phyloP scores from a whole-genome alignment of 202 grass and related monocot genomes.

The Carex arenaria region DNA sequence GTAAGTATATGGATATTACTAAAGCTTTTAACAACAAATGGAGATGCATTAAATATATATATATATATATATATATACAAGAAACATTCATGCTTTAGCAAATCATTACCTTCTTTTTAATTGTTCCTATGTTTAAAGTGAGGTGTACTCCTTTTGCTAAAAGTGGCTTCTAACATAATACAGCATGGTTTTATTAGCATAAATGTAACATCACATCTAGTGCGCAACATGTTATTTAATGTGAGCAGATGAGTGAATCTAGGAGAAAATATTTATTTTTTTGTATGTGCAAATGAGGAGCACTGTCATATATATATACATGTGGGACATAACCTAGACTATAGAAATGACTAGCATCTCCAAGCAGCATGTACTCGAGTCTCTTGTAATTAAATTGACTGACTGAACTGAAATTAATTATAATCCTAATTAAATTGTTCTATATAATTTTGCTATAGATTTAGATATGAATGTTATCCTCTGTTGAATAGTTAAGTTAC shows the following conservation, averaged over 20 bases:
- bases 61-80: background rate
- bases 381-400: too few relatives aligned
- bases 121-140: background rate
- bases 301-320: background rate
- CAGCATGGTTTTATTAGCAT: background rate
- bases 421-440: too few relatives aligned
- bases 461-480: too few relatives aligned
- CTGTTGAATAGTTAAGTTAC: too few relatives aligned
- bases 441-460: too few relatives aligned
- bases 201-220: background rate
- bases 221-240: background rate
- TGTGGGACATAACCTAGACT: background rate
- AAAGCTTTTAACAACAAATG: background rate
- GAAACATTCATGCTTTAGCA: background rate
- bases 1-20: too few relatives aligned
- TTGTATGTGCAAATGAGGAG: background rate
- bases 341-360: background rate
- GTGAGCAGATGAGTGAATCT: background rate
- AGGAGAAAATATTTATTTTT: background rate
- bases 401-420: too few relatives aligned
- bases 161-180: background rate
- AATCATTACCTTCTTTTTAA: background rate
- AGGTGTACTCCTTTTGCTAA: background rate
- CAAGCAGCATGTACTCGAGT: too few relatives aligned
- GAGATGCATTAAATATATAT: background rate